These are phyloP conservation scores for Taxillus chinensis DNA, from an alignment of 164 flowering plant genomes.

Conservation along the genomic window DNA sequence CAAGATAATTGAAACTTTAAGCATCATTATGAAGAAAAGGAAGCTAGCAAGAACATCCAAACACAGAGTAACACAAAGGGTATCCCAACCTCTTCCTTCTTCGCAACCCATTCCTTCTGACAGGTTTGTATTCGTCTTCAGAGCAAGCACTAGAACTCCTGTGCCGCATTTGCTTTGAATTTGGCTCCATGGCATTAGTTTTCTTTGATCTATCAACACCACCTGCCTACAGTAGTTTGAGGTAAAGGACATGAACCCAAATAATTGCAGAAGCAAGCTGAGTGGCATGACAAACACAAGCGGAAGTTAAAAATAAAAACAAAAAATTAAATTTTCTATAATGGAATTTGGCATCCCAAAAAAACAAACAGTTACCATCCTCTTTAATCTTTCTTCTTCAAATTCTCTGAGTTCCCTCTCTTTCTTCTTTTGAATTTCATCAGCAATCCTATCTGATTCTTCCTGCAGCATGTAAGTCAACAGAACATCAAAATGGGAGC, in stretches of 20 bases:
- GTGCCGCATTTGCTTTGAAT: slow-evolving; percentile 18
- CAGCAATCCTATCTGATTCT: slow-evolving; percentile 58
- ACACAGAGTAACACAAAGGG: too few relatives aligned
- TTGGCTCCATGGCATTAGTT: slow-evolving; percentile 24
- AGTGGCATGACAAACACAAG: slow-evolving; percentile 60
- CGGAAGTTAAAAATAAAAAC: slow-evolving; percentile 44
- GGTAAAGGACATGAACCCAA: slow-evolving; percentile 99
- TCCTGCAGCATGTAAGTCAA: slow-evolving; percentile 29
- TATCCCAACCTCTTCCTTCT: slow-evolving; percentile 45
- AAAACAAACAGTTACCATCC: background rate
- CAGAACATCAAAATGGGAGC: background rate
- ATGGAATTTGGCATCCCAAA: slow-evolving; percentile 7
- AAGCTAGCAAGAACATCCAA: too few relatives aligned
- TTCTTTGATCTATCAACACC: slow-evolving; percentile 27
- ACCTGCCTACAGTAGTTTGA: slow-evolving; percentile 97
- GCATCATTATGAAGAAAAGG: too few relatives aligned
- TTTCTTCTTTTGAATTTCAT: slow-evolving; percentile 64
- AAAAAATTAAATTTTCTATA: background rate
- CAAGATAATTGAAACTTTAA: too few relatives aligned
- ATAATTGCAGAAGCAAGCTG: slow-evolving; percentile 99
- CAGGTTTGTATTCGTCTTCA: slow-evolving; percentile 32
- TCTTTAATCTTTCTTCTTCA: slow-evolving; percentile 6
- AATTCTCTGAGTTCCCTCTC: slow-evolving; percentile 45
- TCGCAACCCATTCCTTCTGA: slow-evolving; percentile 42
- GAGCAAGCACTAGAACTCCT: slow-evolving; percentile 18